Evolutionary conservation across 1,139 yeast genomes (phyloP).

Genomic region (Sugiyamaella castrensis): DNA sequence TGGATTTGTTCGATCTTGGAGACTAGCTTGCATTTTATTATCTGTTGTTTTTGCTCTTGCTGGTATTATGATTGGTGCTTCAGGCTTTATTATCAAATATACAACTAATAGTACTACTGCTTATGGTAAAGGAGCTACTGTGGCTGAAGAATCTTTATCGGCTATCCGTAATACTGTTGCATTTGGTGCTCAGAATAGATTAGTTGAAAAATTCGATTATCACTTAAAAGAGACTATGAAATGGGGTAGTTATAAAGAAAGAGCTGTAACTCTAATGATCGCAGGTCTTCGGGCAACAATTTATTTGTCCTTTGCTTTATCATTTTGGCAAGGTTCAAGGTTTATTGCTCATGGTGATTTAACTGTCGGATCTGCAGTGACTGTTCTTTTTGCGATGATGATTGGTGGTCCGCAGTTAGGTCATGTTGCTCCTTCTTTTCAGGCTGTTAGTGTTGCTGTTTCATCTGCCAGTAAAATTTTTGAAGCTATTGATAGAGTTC

Average conservation of each 20-base stretch:
- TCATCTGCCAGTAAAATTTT: constrained; percentile 43
- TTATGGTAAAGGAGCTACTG: constrained; percentile 40
- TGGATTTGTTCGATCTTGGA: constrained; percentile 42
- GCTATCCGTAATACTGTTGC: constrained; percentile 45
- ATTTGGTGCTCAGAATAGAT: constrained; percentile 42
- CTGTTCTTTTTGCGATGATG: constrained; percentile 41
- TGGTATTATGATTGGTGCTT: constrained; percentile 31
- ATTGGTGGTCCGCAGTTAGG: constrained; percentile 45
- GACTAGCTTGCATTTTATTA: constrained; percentile 39
- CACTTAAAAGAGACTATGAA: constrained; percentile 33
- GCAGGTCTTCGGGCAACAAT: constrained; percentile 38
- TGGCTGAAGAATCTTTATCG: constrained; percentile 45
- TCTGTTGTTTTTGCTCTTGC: constrained; percentile 39
- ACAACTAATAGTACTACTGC: constrained; percentile 32
- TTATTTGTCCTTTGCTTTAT: constrained; percentile 41
- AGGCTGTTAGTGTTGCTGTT: constrained; percentile 40
- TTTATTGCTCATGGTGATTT: constrained; percentile 37
- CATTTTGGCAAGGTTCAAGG: constrained; percentile 46
- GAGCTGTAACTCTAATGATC: constrained; percentile 38
- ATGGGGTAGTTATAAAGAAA: constrained; percentile 33
- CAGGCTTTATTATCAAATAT: constrained; percentile 37
- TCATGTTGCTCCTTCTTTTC: constrained; percentile 42
- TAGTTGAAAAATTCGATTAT: constrained; percentile 37
- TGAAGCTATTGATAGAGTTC: constrained; percentile 43
- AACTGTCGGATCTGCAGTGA: constrained; percentile 36